Evolutionary conservation across 805 yeast genomes (phyloP), one percentile per base, ranked within the genome.

Genomic region (Teunomyces cretensis): DNA sequence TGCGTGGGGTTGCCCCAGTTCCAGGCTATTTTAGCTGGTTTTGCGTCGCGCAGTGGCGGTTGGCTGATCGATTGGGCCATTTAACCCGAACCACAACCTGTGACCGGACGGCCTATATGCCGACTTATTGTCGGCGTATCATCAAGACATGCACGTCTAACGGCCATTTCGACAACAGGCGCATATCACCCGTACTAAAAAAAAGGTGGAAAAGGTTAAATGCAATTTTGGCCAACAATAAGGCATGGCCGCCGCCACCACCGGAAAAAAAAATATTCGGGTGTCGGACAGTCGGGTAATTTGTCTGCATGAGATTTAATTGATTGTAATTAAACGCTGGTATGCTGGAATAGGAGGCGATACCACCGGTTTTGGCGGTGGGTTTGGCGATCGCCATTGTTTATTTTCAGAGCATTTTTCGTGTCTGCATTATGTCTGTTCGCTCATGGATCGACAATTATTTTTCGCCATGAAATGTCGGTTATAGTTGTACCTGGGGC

Each of bases 221-320:
- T 9, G 17, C 9, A n/a, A 9, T 33, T 19, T 19, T 35, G 17
- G 19, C 13, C 9, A 24, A 35, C 13, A 35, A n/a, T n/a, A 19
- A n/a, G 9, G 3, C 4, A 16, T 7, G 26, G 17, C 16, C n/a
- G 17, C 11, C 37, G 17, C 19, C 9, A 35, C 22, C 6, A 19
- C 22, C 3, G 22, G 22, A 13, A 19, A 35, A 35, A 35, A 35
- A 35, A n/a, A 8, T 7, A 16, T 12, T 35, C 16, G 38, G 26
- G 16, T 19, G 38, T 19, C 26, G 12, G 28, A 3, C 12, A 22
- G 22, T 19, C 22, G 36, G 26, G 15, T 33, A 35, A 13, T 35
- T 26, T 35, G 24, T 35, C 38, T 35, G 38, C 38, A 35, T 35
- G 38, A 35, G 38, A 35, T 35, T 35, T 19, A n/a, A 19, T 14